A percentile compares a stretch with the other conserved stretches of the same genome.
phyloP scores from a whole-genome alignment of 768 basidiomycete species.

The Boletales sp. region DNA sequence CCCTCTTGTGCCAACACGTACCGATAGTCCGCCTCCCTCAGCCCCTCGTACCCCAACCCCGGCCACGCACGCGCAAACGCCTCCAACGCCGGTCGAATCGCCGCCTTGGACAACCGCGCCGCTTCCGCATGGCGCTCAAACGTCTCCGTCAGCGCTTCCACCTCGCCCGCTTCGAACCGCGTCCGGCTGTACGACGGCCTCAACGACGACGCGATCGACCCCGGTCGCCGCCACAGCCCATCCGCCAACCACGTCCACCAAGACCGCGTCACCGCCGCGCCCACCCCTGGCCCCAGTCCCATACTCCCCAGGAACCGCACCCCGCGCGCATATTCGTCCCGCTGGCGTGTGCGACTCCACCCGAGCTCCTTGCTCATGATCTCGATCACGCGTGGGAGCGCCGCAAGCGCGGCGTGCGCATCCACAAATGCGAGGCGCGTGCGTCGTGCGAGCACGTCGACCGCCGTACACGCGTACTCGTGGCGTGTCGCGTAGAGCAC shows the following conservation, averaged over 20 bases:
- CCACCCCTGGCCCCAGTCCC: slow-evolving; percentile 65
- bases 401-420: slow-evolving; percentile 76
- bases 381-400: slow-evolving; percentile 83
- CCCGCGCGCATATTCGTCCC: slow-evolving; percentile 54
- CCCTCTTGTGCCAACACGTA: slow-evolving; percentile 80
- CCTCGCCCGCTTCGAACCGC: slow-evolving; percentile 52
- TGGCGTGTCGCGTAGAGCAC: slow-evolving; percentile 82
- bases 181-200: slow-evolving; percentile 42
- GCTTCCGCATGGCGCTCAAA: slow-evolving; percentile 25
- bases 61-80: slow-evolving; percentile 36
- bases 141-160: slow-evolving; percentile 38
- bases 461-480: slow-evolving; percentile 91
- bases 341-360: slow-evolving; percentile 64
- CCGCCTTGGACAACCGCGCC: slow-evolving; percentile 37
- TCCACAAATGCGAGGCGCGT: slow-evolving; percentile 95
- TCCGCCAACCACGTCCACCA: slow-evolving; percentile 15
- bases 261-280: slow-evolving; percentile 4
- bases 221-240: slow-evolving; percentile 4
- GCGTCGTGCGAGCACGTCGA: slow-evolving; percentile 90
- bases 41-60: slow-evolving; percentile 51
- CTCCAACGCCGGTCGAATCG: slow-evolving; percentile 42
- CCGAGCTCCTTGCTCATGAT: slow-evolving; percentile 85
- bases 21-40: slow-evolving; percentile 60
- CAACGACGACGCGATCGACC: slow-evolving; percentile 5
- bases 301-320: slow-evolving; percentile 75